Conservation (phyloP, 371 early-diverging fungal species). For the Mucor sp. region DNA sequence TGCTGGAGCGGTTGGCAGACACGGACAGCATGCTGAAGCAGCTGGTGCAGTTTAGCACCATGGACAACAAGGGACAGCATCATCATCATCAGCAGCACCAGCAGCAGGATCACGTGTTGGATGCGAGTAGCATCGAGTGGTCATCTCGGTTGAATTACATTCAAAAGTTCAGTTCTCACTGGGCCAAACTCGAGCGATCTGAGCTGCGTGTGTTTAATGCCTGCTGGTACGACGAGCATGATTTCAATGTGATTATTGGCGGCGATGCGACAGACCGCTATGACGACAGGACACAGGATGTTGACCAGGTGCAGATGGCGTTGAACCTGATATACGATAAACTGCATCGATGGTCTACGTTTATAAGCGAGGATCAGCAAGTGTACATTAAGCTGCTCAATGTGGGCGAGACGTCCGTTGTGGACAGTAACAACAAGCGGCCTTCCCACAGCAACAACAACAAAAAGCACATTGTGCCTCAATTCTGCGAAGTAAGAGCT, state of each 20-base stretch:
- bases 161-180: constrained; percentile 31
- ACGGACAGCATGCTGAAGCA: constrained; percentile 68
- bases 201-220: constrained; percentile 41
- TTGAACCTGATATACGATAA: constrained; percentile 11
- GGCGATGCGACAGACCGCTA: neutral
- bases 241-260: constrained; percentile 43
- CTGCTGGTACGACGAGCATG: constrained; percentile 54
- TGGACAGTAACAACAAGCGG: constrained; percentile 18
- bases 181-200: constrained; percentile 37
- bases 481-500: constrained; percentile 45
- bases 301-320: constrained; percentile 1
- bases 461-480: constrained; percentile 18
- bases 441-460: constrained; percentile 13
- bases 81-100: constrained; percentile 37
- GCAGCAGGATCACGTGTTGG: too few relatives aligned
- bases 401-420: constrained; percentile 26
- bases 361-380: constrained; percentile 39
- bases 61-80: constrained; percentile 78
- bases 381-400: constrained; percentile 21
- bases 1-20: constrained; percentile 66
- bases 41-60: constrained; percentile 57
- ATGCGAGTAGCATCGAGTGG: neutral
- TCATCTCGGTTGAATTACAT: constrained; percentile 7
- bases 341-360: constrained; percentile 32
- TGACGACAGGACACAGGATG: neutral